phyloP scores from a whole-genome alignment of 1,284 basidiomycete species.

The Ceratobasidium sp. region DNA sequence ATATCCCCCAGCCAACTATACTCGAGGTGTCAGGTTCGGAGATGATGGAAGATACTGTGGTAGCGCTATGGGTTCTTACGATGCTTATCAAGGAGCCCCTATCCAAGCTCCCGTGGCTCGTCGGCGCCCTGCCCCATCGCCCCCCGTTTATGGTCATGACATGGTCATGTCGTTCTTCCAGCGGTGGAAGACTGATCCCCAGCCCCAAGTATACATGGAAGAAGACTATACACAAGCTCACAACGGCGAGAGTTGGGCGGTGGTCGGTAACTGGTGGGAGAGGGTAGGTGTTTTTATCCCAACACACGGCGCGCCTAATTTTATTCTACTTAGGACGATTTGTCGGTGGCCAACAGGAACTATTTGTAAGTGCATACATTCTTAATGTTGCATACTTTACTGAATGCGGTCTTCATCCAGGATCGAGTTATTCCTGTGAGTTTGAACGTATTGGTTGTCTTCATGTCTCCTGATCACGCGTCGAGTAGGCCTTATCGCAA shows the following conservation, averaged over 20 bases:
- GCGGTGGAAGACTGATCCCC: slow-evolving; percentile 8
- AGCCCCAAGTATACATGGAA: not conserved
- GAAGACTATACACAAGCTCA: not conserved
- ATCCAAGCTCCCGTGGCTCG: not conserved
- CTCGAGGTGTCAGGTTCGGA: slow-evolving; percentile 5
- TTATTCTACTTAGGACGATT: slow-evolving; percentile 17
- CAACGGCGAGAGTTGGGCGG: not conserved
- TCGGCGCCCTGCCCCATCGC: slow-evolving; percentile 18
- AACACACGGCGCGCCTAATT: not conserved
- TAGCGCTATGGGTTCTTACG: slow-evolving; percentile 7
- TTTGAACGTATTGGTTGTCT: not conserved
- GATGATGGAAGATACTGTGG: slow-evolving; percentile 9
- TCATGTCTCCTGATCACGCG: not conserved
- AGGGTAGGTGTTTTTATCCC: not conserved
- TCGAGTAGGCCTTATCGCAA: slow-evolving; percentile 24
- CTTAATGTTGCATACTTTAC: not conserved
- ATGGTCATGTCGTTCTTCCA: slow-evolving; percentile 20
- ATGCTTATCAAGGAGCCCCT: slow-evolving; percentile 15
- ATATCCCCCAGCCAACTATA: not conserved
- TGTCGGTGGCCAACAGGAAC: not conserved
- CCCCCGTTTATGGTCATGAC: slow-evolving; percentile 27
- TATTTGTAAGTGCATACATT: slow-evolving; percentile 25
- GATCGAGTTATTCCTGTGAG: slow-evolving; percentile 23
- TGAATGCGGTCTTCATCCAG: slow-evolving; percentile 1
- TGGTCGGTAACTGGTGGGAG: slow-evolving; percentile 40